Conservation (phyloP, 768 basidiomycete genomes). For the Boletus rubropictus region DNA sequence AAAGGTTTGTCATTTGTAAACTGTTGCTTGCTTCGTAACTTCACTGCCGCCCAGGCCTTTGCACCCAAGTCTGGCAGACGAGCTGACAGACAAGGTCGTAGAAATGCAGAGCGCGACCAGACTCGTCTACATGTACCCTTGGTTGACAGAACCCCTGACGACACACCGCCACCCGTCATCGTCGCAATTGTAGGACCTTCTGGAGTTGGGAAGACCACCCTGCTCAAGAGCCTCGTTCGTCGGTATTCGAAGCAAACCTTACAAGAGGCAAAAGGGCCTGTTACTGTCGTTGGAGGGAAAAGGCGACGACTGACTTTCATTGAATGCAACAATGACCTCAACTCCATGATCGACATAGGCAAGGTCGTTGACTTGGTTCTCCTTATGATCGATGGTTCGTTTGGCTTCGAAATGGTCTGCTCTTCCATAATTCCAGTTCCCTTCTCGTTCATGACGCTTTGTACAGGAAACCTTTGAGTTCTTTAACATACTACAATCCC, state of each 20-base stretch:
- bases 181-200: conserved; percentile 94
- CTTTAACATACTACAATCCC: conserved; percentile 91
- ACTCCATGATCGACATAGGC: conserved; percentile 97
- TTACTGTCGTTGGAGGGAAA: conserved; percentile 93
- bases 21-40: neutral
- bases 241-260: conserved; percentile 93
- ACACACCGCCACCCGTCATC: conserved; percentile 87
- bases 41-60: conserved; percentile 54
- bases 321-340: conserved; percentile 96
- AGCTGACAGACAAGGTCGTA: conserved; percentile 83
- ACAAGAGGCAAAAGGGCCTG: conserved; percentile 83
- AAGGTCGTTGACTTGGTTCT: conserved; percentile 96
- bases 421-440: neutral
- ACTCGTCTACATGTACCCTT: conserved; percentile 93
- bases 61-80: conserved; percentile 85
- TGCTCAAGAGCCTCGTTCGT: conserved; percentile 85
- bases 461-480: conserved; percentile 96
- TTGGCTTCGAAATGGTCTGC: conserved; percentile 96
- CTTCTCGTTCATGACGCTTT: neutral
- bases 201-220: conserved; percentile 93
- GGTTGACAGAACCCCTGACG: conserved; percentile 89
- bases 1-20: conserved; percentile 48
- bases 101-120: conserved; percentile 91
- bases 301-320: conserved; percentile 90
- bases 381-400: conserved; percentile 96